Percentiles rank a stretch among this genome's conserved stretches.
Conservation (phyloP, 2,329 filamentous ascomycete species). For the Falciphora oryzae region DNA sequence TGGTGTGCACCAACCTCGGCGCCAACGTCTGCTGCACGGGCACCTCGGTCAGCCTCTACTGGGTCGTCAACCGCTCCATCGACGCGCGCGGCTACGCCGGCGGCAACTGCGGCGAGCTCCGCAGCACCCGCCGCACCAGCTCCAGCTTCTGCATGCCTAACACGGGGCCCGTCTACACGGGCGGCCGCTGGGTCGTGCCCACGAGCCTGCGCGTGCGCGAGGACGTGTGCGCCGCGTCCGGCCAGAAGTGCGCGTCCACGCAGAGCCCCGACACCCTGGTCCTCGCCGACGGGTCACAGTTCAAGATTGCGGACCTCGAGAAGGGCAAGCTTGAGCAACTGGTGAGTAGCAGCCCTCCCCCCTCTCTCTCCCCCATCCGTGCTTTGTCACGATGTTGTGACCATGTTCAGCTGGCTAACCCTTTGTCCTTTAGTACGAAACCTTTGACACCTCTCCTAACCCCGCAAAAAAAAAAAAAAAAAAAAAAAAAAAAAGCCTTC, state of each 20-base stretch:
- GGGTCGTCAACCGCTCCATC: not conserved
- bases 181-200: not conserved
- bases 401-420: not conserved
- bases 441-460: not conserved
- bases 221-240: not conserved
- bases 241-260: not conserved
- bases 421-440: slow-evolving; percentile 2
- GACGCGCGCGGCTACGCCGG: not conserved
- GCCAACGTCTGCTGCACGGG: not conserved
- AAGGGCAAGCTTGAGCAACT: not conserved
- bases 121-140: not conserved
- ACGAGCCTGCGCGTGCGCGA: not conserved
- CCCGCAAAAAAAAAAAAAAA: too few species aligned
- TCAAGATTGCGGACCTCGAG: not conserved
- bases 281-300: slow-evolving; percentile 5
- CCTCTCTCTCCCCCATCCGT: too few species aligned
- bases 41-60: not conserved
- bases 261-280: slow-evolving; percentile 3
- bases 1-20: not conserved
- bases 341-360: not conserved
- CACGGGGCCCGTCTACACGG: not conserved
- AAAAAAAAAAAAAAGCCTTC: too few species aligned
- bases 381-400: too few species aligned
- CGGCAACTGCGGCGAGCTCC: slow-evolving; percentile 2
- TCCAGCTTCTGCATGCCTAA: slow-evolving; percentile 3